Evolutionary conservation across 192 early-diverging fungal species (phyloP).

Genomic region (Thamnidium elegans): DNA sequence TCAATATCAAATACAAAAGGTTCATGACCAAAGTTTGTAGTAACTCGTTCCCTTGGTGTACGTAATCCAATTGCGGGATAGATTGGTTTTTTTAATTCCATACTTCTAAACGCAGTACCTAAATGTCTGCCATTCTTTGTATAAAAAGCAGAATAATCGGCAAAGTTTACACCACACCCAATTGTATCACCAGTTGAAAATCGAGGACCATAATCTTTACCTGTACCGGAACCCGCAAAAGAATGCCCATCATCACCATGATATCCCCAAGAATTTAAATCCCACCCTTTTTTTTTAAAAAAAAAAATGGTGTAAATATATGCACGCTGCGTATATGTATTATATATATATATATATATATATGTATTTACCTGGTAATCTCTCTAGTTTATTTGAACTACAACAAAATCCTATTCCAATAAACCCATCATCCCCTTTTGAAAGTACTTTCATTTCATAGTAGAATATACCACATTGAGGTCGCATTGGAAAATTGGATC

Average conservation of each 20-base stretch:
- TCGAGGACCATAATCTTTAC: slow-evolving; percentile 79
- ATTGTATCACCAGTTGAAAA: slow-evolving; percentile 92
- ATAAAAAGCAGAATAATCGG: slow-evolving; percentile 73
- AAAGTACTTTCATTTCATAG: slow-evolving; percentile 82
- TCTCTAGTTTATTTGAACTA: slow-evolving; percentile 45
- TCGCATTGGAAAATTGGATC: slow-evolving; percentile 79
- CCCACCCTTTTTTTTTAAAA: slow-evolving; percentile 77
- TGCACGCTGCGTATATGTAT: neutral
- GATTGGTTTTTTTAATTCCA: slow-evolving; percentile 40
- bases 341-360: no score
- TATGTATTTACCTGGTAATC: slow-evolving; percentile 75
- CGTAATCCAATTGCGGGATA: slow-evolving; percentile 76
- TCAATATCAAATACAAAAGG: slow-evolving; percentile 75
- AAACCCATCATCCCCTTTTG: slow-evolving; percentile 87
- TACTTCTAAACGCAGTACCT: slow-evolving; percentile 49
- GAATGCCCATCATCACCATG: slow-evolving; percentile 94
- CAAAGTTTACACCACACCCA: slow-evolving; percentile 92
- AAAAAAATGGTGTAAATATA: neutral
- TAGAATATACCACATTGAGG: slow-evolving; percentile 89
- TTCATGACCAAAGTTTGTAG: slow-evolving; percentile 75
- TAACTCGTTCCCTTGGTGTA: slow-evolving; percentile 68
- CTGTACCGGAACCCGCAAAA: slow-evolving; percentile 75
- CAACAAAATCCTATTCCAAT: slow-evolving; percentile 90
- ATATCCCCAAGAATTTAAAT: slow-evolving; percentile 89
- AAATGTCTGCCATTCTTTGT: slow-evolving; percentile 89